A percentile compares a stretch with the other conserved stretches of the same genome.
phyloP scores from a whole-genome alignment of 2,329 filamentous ascomycete genomes.

The Karstenula rhodostoma region DNA sequence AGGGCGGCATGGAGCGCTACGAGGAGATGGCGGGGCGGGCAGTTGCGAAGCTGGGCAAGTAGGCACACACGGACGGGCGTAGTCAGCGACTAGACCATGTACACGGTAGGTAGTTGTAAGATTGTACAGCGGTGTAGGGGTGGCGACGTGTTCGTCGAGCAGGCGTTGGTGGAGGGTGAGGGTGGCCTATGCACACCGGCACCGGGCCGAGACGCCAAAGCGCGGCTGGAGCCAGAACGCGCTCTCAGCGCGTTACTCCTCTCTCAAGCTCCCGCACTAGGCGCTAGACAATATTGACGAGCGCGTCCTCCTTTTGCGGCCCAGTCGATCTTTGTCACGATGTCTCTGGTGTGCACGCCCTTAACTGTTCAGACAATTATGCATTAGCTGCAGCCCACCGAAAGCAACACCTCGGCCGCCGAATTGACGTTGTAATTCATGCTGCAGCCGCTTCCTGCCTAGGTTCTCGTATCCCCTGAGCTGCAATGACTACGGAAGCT shows the following conservation, averaged over 20 bases:
- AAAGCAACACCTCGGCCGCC: slow-evolving; percentile 12
- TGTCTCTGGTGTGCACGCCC: slow-evolving; percentile 24
- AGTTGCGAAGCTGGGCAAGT: slow-evolving; percentile 36
- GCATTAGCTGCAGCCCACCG: slow-evolving; percentile 32
- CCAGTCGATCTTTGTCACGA: slow-evolving; percentile 18
- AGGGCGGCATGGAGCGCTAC: slow-evolving; percentile 51
- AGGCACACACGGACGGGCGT: neutral
- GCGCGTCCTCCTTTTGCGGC: slow-evolving; percentile 39
- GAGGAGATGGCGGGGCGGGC: slow-evolving; percentile 45
- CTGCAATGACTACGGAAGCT: slow-evolving; percentile 18
- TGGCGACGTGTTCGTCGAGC: neutral
- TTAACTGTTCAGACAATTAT: slow-evolving; percentile 33
- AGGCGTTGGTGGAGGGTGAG: slow-evolving; percentile 2
- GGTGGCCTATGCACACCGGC: slow-evolving; percentile 4
- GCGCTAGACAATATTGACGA: slow-evolving; percentile 31
- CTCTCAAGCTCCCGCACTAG: slow-evolving; percentile 33
- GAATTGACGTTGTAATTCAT: slow-evolving; percentile 9
- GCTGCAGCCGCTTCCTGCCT: neutral
- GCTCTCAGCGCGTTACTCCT: slow-evolving; percentile 30
- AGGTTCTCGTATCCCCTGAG: slow-evolving; percentile 9
- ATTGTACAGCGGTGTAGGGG: neutral
- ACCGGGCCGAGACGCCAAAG: slow-evolving; percentile 8
- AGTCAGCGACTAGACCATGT: neutral
- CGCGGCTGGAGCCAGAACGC: neutral
- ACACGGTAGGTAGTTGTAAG: neutral